A percentile compares a stretch with the other conserved stretches of the same genome.
Conservation (phyloP, 345 rosid genomes). For the Gossypium anomalum region DNA sequence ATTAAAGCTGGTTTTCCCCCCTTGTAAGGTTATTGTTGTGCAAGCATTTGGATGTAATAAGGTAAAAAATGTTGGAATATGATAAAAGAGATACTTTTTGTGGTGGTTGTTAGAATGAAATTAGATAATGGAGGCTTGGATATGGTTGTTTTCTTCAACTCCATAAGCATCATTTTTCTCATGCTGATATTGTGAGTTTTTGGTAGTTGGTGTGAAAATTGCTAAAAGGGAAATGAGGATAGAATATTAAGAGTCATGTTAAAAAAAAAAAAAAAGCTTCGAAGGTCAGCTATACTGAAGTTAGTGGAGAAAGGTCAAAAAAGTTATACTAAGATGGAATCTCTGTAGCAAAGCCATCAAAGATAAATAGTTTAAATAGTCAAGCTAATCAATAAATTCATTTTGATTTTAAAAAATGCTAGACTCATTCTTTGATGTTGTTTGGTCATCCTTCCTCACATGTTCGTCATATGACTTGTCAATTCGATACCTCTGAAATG, state of each 20-base stretch:
- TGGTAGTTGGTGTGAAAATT: neutral
- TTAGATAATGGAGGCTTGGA: neutral
- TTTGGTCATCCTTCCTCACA: neutral
- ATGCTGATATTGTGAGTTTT: neutral
- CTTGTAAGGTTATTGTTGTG: neutral
- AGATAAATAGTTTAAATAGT: neutral
- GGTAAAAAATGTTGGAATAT: neutral
- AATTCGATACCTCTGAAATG: neutral
- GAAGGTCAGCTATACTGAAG: no score
- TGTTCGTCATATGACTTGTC: neutral
- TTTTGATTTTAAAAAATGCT: neutral
- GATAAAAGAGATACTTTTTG: neutral
- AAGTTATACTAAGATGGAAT: neutral
- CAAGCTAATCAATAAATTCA: neutral
- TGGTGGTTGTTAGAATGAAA: neutral
- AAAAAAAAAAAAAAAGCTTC: neutral
- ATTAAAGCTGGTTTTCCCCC: neutral
- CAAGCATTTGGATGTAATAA: neutral
- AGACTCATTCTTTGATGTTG: neutral
- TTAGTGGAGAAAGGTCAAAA: neutral
- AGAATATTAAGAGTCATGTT: neutral
- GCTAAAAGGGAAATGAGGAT: neutral
- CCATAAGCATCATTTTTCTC: neutral
- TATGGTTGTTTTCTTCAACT: neutral
- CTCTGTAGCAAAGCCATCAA: neutral